These are phyloP conservation scores for Phytophthora syringae DNA, from an alignment of 352 stramenopile genomes.

Conservation along the genomic window DNA sequence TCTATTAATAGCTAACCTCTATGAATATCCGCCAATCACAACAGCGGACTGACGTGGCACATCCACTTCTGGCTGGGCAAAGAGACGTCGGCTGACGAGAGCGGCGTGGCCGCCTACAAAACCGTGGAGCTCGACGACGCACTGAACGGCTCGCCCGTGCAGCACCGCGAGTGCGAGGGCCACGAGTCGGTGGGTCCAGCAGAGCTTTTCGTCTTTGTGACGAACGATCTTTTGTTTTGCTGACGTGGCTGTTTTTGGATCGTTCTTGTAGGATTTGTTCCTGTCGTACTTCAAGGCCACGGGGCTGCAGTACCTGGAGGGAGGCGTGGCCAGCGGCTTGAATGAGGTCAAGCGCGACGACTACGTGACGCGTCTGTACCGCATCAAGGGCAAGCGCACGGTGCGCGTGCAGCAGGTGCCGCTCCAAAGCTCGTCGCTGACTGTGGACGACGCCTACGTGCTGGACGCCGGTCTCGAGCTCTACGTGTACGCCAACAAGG, in stretches of 20 bases:
- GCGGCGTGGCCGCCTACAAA: slow-evolving; percentile 96
- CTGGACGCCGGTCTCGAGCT: slow-evolving; percentile 93
- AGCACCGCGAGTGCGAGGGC: slow-evolving; percentile 91
- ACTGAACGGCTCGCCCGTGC: slow-evolving; percentile 90
- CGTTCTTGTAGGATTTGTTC: slow-evolving; percentile 80
- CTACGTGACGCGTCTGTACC: slow-evolving; percentile 88
- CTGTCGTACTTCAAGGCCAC: slow-evolving; percentile 94
- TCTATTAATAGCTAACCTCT: too few relatives aligned
- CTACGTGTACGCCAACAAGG: slow-evolving; percentile 85
- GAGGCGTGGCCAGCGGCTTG: slow-evolving; percentile 95
- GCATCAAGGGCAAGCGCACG: slow-evolving; percentile 92
- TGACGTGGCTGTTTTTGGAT: background rate
- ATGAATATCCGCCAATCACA: background rate
- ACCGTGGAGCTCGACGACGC: slow-evolving; percentile 96
- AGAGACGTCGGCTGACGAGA: slow-evolving; percentile 93
- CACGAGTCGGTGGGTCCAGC: slow-evolving; percentile 63
- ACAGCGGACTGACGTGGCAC: slow-evolving; percentile 81
- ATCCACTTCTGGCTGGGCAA: slow-evolving; percentile 98
- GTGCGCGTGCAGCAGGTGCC: slow-evolving; percentile 90
- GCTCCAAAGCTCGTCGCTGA: slow-evolving; percentile 84
- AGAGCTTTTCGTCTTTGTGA: too few relatives aligned
- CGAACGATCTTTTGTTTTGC: slow-evolving; percentile 8
- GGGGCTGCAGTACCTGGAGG: slow-evolving; percentile 91
- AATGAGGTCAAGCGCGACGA: slow-evolving; percentile 89
- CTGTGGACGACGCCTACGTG: slow-evolving; percentile 95